Conservation (phyloP, 164 flowering plant genomes). For the Magnolia kwangsiensis region DNA sequence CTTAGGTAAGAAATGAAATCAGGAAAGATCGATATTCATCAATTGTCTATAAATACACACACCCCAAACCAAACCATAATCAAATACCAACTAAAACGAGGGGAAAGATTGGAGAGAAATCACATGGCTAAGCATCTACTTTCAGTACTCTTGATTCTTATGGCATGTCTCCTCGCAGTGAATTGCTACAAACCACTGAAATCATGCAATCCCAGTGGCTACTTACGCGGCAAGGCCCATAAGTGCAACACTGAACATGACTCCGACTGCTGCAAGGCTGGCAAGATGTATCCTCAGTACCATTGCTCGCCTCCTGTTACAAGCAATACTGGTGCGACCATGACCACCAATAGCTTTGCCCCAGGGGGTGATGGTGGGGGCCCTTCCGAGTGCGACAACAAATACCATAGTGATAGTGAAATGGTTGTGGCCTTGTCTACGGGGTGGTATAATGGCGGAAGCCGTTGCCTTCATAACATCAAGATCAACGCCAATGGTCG, state of each 20-base stretch:
- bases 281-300: conserved; percentile 13
- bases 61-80: no score
- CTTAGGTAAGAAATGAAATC: no score
- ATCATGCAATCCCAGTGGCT: conserved; percentile 4
- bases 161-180: no score
- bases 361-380: conserved; percentile 26
- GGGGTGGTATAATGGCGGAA: conserved; percentile 1
- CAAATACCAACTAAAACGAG: no score
- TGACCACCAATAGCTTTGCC: conserved; percentile 22
- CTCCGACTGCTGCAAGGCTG: conserved; percentile 16
- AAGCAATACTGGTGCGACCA: conserved; percentile 4
- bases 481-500: conserved; percentile 8
- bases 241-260: neutral
- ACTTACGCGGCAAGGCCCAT: neutral
- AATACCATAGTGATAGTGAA: conserved; percentile 8
- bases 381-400: conserved; percentile 25
- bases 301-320: conserved; percentile 22
- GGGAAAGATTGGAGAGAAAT: no score
- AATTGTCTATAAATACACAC: no score
- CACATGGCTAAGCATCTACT: no score
- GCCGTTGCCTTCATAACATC: conserved; percentile 5
- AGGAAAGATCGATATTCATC: no score
- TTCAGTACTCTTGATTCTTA: no score
- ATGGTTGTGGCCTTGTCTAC: neutral
- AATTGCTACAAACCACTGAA: no score